Conservation (phyloP, 2,329 filamentous ascomycete species). For the Pseudovirgaria hyperparasitica region DNA sequence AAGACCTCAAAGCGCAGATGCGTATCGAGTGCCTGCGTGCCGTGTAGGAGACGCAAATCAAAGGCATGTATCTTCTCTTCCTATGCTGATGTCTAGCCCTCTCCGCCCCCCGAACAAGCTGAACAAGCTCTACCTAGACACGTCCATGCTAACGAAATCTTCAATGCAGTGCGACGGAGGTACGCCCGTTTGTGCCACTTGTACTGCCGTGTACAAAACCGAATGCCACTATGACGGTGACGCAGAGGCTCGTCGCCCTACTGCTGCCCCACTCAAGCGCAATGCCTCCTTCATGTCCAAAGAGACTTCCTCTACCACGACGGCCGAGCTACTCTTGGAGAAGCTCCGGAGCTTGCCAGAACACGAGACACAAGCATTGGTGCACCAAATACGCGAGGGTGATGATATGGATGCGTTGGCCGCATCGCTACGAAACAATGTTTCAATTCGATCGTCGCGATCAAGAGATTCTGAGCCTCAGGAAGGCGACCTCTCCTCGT, state of each 20-base stretch:
- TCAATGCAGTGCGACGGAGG: conserved; percentile 35
- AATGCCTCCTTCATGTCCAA: conserved; percentile 8
- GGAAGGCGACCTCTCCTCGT: conserved; percentile 22
- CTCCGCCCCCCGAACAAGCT: no score
- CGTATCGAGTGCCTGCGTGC: conserved; percentile 31
- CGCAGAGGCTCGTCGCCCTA: conserved; percentile 33
- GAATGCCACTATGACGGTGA: conserved; percentile 38
- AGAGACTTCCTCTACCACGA: conserved; percentile 9
- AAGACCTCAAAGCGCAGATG: conserved; percentile 22
- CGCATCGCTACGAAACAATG: conserved; percentile 26
- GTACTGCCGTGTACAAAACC: conserved; percentile 37
- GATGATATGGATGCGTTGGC: conserved; percentile 24
- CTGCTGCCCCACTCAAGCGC: conserved; percentile 21
- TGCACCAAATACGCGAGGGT: conserved; percentile 30
- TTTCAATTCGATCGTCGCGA: conserved; percentile 16
- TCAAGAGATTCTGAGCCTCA: conserved; percentile 14
- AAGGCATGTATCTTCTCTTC: conserved; percentile 22
- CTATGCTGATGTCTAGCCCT: no score
- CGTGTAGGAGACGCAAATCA: conserved; percentile 38
- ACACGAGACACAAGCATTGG: conserved; percentile 27
- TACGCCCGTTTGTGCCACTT: conserved; percentile 37
- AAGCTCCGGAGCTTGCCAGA: conserved; percentile 33
- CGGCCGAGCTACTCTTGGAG: conserved; percentile 27
- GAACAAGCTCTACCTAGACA: no score
- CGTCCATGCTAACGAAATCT: no score